Evolutionary conservation across 2,329 filamentous ascomycete species (phyloP).

Genomic region (Penicillium sp.): DNA sequence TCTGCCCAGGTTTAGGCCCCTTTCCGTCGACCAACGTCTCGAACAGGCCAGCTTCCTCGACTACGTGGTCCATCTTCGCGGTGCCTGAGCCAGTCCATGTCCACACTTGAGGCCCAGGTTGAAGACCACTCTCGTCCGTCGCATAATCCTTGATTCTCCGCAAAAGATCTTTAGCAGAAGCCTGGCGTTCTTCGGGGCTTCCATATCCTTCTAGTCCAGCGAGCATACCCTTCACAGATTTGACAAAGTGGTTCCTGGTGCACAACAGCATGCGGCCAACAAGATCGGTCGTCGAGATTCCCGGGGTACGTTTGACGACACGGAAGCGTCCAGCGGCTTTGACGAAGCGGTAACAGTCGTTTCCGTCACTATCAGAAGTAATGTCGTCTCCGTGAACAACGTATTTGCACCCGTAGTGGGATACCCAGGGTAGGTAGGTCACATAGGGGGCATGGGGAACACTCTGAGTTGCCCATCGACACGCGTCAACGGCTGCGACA

Average conservation of each 20-base stretch:
- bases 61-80: conserved; percentile 37
- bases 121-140: conserved; percentile 75
- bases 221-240: conserved; percentile 67
- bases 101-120: conserved; percentile 80
- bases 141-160: conserved; percentile 82
- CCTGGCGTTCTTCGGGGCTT: conserved; percentile 62
- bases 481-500: conserved; percentile 86
- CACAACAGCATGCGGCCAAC: conserved; percentile 96
- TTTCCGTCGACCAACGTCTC: conserved; percentile 66
- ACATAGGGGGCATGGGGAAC: conserved; percentile 90
- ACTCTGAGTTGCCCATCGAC: conserved; percentile 86
- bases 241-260: conserved; percentile 91
- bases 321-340: conserved; percentile 93
- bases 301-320: conserved; percentile 92
- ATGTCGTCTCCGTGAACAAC: conserved; percentile 98
- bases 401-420: conserved; percentile 90
- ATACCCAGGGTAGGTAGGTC: conserved; percentile 88
- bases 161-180: conserved; percentile 65
- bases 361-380: conserved; percentile 85
- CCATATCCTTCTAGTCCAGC: conserved; percentile 70
- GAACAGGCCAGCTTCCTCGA: conserved; percentile 64
- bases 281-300: conserved; percentile 96
- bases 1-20: conserved; percentile 71
- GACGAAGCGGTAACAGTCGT: conserved; percentile 97
- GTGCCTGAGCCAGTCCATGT: conserved; percentile 61